Percentiles rank a stretch among this genome's conserved stretches.
phyloP scores from a whole-genome alignment of 176 grass and related monocot genomes.

The Chloris gayana region DNA sequence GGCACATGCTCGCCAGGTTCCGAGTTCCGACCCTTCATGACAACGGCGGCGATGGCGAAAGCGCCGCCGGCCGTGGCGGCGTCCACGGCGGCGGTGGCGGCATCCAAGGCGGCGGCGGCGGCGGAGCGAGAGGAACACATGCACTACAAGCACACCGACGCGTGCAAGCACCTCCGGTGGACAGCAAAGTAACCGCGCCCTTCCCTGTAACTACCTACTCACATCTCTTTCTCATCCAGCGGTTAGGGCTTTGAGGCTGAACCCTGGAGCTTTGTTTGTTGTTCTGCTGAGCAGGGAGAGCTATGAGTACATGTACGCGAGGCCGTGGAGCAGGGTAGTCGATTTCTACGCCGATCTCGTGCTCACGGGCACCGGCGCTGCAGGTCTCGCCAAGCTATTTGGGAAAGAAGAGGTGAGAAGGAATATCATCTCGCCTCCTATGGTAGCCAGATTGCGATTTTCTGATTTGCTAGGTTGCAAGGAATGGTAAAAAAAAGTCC shows the following conservation, averaged over 20 bases:
- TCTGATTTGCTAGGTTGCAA: constrained; percentile 1
- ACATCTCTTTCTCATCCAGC: constrained; percentile 23
- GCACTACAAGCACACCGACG: constrained; percentile 82
- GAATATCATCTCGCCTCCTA: not conserved
- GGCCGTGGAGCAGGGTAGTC: constrained; percentile 73
- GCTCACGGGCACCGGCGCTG: constrained; percentile 42
- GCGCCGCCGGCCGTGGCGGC: constrained; percentile 32
- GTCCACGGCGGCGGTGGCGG: constrained; percentile 27
- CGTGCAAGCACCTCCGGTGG: constrained; percentile 72
- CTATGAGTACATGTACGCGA: constrained; percentile 72
- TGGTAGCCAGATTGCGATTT: not conserved
- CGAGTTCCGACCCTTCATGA: constrained; percentile 51
- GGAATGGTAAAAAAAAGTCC: not conserved
- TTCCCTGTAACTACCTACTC: not conserved
- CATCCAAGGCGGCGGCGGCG: constrained; percentile 27
- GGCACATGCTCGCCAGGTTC: constrained; percentile 50
- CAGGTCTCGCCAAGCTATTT: constrained; percentile 61
- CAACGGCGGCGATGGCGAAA: constrained; percentile 41
- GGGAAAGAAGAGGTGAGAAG: constrained; percentile 41
- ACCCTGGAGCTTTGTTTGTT: not conserved
- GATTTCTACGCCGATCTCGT: constrained; percentile 79
- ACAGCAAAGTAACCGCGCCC: constrained; percentile 45
- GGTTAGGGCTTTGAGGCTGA: constrained; percentile 9
- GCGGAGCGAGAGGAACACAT: constrained; percentile 59
- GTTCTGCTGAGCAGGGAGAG: constrained; percentile 56